Percentiles rank a stretch among this genome's conserved stretches.
These are phyloP conservation scores for Pyrenula massariospora DNA, from an alignment of 495 filamentous ascomycete species.

Conservation along the genomic window DNA sequence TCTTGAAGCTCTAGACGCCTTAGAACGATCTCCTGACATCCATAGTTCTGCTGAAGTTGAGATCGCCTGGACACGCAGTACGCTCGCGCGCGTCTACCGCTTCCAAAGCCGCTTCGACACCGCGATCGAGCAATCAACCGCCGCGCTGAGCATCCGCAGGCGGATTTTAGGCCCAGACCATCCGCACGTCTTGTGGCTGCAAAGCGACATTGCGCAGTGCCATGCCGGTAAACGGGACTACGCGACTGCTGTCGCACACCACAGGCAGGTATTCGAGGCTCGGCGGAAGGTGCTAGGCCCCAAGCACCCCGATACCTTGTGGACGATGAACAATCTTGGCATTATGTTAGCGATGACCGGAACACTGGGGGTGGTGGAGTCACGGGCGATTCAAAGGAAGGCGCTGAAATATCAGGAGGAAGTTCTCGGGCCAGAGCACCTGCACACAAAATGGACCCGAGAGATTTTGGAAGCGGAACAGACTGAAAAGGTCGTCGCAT, in stretches of 20 bases:
- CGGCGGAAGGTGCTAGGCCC: slow-evolving; percentile 5
- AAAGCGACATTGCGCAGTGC: background rate
- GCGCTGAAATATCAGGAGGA: background rate
- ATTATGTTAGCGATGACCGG: background rate
- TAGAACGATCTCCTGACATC: too few relatives aligned
- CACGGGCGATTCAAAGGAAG: background rate
- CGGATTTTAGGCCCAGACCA: background rate
- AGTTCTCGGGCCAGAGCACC: background rate
- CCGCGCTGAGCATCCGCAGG: background rate
- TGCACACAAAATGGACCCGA: background rate
- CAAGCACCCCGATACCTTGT: slow-evolving; percentile 8
- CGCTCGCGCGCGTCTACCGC: background rate
- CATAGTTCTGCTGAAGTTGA: background rate
- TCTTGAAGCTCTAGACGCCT: background rate
- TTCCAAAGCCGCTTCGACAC: background rate
- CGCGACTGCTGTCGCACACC: background rate
- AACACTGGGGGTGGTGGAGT: background rate
- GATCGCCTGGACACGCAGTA: background rate
- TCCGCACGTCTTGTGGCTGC: background rate
- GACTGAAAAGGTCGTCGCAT: too few relatives aligned
- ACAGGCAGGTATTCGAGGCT: slow-evolving; percentile 2
- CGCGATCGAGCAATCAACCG: background rate
- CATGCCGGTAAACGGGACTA: background rate
- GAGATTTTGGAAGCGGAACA: background rate
- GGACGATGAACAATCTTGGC: slow-evolving; percentile 4